Evolutionary conservation across 1,284 basidiomycete species (phyloP), one percentile per base, ranked within the genome.

Genomic region (Irpex sp.): DNA sequence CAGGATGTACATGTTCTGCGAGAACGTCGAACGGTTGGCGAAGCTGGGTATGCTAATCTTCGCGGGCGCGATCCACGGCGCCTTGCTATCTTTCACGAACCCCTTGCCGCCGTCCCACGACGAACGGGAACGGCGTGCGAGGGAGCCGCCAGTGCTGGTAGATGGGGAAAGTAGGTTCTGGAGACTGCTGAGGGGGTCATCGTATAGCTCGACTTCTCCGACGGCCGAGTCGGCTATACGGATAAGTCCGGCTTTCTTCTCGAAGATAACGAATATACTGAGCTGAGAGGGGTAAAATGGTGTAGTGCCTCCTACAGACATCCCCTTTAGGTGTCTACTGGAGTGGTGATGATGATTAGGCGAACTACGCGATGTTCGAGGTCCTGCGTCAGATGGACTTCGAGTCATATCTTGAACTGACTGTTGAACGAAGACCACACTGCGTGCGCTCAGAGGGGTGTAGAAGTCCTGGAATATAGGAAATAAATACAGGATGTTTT

Each of bases 191-290:
- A 36, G 13, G 72, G 68, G 67, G 66, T 84, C 80, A 57, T 89
- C 89, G 66, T 79, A 82, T 51, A 92, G 75, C 58, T 89, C 86
- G 44, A 93, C 78, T 72, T 93, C 92, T 36, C 87, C 84, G 5
- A 92, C 91, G 13, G 89, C 86, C 48, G 92, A 85, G 73, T 93
- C 91, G 2, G 85, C 84, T 40, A 93, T 74, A 34, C 91, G 87
- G 68, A 93, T 92, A 73, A 91, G 79, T 21, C 86, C 85, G 0
- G 91, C 90, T 70, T 90, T 93, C 76, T 93, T 93, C 72, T 93
- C 92, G 71, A 93, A 93, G 31, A 87, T 77, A 62, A 92, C 85
- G 69, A 93, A 93, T 9, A 93, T 77, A 66, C 85, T 85, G 69
- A 90, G 83, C 66, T 92, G 91, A 2, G 82, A 81, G 21, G 86